phyloP scores from a whole-genome alignment of 352 stramenopile genomes.

The Poterioochromonas sp. region DNA sequence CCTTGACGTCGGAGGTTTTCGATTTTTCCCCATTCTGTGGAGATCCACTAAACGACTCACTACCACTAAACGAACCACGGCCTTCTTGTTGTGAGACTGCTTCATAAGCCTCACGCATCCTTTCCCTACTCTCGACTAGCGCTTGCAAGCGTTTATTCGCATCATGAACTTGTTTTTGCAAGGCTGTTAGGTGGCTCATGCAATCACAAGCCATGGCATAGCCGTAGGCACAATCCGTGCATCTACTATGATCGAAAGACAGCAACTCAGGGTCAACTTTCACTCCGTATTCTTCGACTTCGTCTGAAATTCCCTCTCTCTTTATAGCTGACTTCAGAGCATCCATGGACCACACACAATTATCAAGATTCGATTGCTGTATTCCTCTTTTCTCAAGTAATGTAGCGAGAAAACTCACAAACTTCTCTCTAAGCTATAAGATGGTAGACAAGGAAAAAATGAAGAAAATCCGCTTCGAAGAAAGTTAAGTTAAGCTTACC shows the following conservation, averaged over 20 bases:
- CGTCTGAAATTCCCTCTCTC: slow-evolving; percentile 1
- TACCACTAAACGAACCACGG: too few species aligned
- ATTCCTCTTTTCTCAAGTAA: slow-evolving; percentile 13
- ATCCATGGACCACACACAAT: slow-evolving; percentile 15
- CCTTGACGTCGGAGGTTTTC: too few species aligned
- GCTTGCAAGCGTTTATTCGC: neutral
- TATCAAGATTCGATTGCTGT: slow-evolving; percentile 6
- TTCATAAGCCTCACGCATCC: neutral
- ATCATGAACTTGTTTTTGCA: slow-evolving; percentile 3
- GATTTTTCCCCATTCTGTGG: too few species aligned
- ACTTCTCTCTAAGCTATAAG: neutral
- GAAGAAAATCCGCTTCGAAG: neutral
- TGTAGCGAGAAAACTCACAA: neutral
- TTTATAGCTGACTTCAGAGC: neutral
- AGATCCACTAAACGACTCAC: too few species aligned
- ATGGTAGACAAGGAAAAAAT: neutral
- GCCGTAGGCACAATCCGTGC: slow-evolving; percentile 14
- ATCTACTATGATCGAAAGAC: slow-evolving; percentile 14
- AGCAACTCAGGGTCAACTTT: neutral
- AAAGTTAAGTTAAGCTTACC: neutral
- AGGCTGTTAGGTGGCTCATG: neutral
- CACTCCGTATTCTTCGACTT: too few species aligned
- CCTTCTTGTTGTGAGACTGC: neutral
- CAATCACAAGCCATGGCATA: neutral
- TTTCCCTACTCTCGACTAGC: slow-evolving; percentile 18